Conservation (phyloP, 129 eudicot genomes). For the Artemisia argyi region DNA sequence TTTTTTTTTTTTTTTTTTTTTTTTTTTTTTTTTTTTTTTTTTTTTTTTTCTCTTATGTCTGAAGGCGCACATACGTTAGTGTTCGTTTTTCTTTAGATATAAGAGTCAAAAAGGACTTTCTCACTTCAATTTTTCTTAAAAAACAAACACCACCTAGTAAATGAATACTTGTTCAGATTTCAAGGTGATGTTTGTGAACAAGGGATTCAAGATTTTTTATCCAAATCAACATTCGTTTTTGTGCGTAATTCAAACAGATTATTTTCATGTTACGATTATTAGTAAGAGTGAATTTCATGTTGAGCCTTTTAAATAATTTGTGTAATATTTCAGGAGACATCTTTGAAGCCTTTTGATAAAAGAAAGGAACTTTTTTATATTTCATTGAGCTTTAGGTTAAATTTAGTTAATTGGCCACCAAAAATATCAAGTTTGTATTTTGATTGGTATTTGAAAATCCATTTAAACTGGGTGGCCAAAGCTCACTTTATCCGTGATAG, state of each 20-base stretch:
- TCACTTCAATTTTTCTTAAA: too few species aligned
- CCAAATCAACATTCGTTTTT: slow-evolving; percentile 1
- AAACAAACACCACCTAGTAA: too few species aligned
- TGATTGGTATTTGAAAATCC: not conserved
- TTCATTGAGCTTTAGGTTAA: not conserved
- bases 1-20: too few species aligned
- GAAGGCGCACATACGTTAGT: not conserved
- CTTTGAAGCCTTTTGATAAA: too few species aligned
- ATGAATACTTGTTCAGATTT: too few species aligned
- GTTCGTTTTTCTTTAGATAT: too few species aligned
- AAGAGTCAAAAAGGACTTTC: too few species aligned
- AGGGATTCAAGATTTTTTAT: not conserved
- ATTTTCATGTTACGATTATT: not conserved
- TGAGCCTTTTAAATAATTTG: not conserved
- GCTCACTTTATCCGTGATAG: not conserved
- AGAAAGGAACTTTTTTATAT: not conserved
- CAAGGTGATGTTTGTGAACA: slow-evolving; percentile 7
- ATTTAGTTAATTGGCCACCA: not conserved
- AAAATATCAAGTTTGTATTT: too few species aligned
- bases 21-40: too few species aligned
- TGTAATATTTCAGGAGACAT: not conserved
- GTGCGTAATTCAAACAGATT: not conserved
- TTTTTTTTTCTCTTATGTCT: too few species aligned
- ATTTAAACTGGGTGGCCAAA: not conserved
- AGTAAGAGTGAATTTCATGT: not conserved